Base-by-base conservation (phyloP, 1,139 yeast genomes). In the Saccharomyces hybrid region DNA sequence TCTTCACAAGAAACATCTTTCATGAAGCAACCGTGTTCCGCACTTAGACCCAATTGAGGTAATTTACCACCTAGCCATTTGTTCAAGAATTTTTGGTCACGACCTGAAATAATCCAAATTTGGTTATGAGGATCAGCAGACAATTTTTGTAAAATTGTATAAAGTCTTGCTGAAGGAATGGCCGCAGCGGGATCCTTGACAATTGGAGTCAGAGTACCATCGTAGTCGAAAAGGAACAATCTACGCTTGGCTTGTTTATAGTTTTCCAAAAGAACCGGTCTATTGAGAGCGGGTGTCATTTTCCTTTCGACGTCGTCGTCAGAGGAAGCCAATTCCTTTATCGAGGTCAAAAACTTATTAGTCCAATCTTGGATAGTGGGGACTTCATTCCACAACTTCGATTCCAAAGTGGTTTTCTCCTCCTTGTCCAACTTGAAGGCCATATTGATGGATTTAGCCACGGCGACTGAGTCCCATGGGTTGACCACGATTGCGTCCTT, bases 101-200 rank as follows among this genome's bases (percentile, higher is more conserved):
- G 83, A 4, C 99, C 99, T 48, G 96, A 86, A 58, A 95, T 91
- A 58, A 95, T 82, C 99, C 99, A 95, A 49, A 95, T 86, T 66
- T 83, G 85, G 71, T 95, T 95, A 58, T 78, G 78, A 2, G 95
- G 93, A 68, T 93, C 98, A 2, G 77, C 76, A 1, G 86, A 76
- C 55, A 95, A 76, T 32, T 76, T 73, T 44, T 79, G 77, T 57
- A 95, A 73, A 7, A 86, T 81, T 14, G 75, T 72, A 58, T 82
- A 78, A 52, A 93, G 75, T 61, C 86, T 78, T 8, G 85, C 83
- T 0, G 96, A 83, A 2, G 99, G 99, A 51, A 93, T 87, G 1
- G 99, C 99, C 0, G 99, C 97, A n/a, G 95, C 90, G 1, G 99
- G 99, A 64, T 93, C 98, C 47, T 83, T 80, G 3, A 93, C 98